Evolutionary conservation across 768 basidiomycete species (phyloP), one percentile per base, ranked within the genome.

Genomic region (Serendipita sp.): DNA sequence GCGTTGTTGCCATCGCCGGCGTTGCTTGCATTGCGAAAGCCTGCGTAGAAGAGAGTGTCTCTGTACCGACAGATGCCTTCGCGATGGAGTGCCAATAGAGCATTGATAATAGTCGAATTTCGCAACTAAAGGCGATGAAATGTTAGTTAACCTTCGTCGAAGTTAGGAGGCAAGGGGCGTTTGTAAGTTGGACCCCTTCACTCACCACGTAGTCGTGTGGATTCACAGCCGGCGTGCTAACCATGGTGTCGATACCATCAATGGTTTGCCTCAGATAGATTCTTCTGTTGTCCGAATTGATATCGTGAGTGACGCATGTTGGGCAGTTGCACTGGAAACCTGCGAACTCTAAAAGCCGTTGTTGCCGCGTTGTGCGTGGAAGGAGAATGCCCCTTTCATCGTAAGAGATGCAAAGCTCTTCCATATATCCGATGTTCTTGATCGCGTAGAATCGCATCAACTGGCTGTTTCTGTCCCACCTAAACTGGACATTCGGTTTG

Each of bases 381-480:
- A 60, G n/a, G 35, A 36, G 23, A n/a, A 60, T 16, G 23, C 35
- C 32, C 10, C 23, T 8, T 10, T 28, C 35, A n/a, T 60, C 65
- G 60, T 74, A 74, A 45, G 67, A 68, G 64, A 73, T 70, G 65
- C 71, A 73, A 3, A 74, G 67, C 66, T 74, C 72, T 64, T 74
- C 72, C n/a, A 68, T 72, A 13, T 64, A 64, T 16, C 13, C 67
- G 38, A 74, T 63, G 44, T 70, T 72, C 41, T 69, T 67, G 36
- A 72, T 51, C 10, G 72, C 71, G 13, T 68, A 66, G 65, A 73
- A 72, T 38, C 65, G 64, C 70, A 73, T 70, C 10, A 63, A 65
- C 18, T 67, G 66, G 32, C 62, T 60, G 23, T 64, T 48, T 13
- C 65, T 60, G 58, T 73, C 70, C 73, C 73, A 74, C n/a, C 41